A percentile compares a stretch with the other conserved stretches of the same genome.
These are phyloP conservation scores for Termitomyces sp. DNA, from an alignment of 768 basidiomycete genomes.

Conservation along the genomic window DNA sequence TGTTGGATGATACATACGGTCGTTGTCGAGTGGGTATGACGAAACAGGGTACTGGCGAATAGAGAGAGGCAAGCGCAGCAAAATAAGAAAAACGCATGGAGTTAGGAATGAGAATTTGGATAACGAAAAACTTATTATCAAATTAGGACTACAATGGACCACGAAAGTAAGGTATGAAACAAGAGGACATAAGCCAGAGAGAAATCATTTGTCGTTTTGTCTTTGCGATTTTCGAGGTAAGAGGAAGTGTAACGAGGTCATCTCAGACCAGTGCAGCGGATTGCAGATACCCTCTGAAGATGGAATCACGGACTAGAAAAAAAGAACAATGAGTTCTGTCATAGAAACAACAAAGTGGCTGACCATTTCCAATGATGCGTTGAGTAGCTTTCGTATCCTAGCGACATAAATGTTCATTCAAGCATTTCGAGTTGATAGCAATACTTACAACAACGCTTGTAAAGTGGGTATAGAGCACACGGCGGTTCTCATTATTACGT, in stretches of 20 bases:
- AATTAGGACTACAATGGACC: conserved; percentile 8
- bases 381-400: conserved; percentile 84
- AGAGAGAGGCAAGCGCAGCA: neutral
- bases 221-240: conserved; percentile 2
- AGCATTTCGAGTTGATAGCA: neutral
- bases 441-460: conserved; percentile 69
- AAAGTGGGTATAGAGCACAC: conserved; percentile 77
- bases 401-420: neutral
- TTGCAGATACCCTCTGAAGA: conserved; percentile 69
- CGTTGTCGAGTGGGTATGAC: conserved; percentile 5
- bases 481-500: conserved; percentile 71
- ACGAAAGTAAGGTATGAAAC: conserved; percentile 4
- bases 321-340: conserved; percentile 8
- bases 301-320: conserved; percentile 59
- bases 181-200: conserved; percentile 5
- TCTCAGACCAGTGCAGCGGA: conserved; percentile 62
- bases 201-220: neutral
- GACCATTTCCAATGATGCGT: conserved; percentile 77
- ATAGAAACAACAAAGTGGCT: conserved; percentile 14
- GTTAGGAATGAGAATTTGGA: conserved; percentile 1
- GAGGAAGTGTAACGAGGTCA: neutral
- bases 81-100: neutral
- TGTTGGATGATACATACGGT: conserved; percentile 5
- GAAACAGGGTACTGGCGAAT: conserved; percentile 6
- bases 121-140: conserved; percentile 4